These are phyloP conservation scores for Pichia sp. DNA, from an alignment of 1,139 yeast genomes.

Conservation along the genomic window DNA sequence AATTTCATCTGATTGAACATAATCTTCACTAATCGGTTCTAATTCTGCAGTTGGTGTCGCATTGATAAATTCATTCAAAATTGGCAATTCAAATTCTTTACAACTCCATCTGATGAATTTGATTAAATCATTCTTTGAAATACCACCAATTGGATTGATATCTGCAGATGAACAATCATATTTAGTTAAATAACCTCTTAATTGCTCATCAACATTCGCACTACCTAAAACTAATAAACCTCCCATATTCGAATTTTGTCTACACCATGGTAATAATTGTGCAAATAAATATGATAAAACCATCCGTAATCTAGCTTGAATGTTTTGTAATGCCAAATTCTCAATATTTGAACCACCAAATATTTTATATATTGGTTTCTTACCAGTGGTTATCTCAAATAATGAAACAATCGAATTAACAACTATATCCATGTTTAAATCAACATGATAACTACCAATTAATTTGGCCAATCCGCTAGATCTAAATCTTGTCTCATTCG, in stretches of 20 bases:
- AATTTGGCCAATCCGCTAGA: slow-evolving; percentile 70
- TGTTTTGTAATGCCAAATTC: slow-evolving; percentile 88
- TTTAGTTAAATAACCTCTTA: slow-evolving; percentile 91
- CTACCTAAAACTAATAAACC: slow-evolving; percentile 88
- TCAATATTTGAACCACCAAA: slow-evolving; percentile 92
- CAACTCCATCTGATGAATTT: slow-evolving; percentile 78
- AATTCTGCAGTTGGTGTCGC: slow-evolving; percentile 98
- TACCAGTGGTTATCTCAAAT: slow-evolving; percentile 87
- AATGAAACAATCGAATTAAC: slow-evolving; percentile 68
- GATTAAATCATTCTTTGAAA: slow-evolving; percentile 87
- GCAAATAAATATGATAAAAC: slow-evolving; percentile 90
- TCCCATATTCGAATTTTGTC: slow-evolving; percentile 57
- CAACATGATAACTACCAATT: slow-evolving; percentile 86
- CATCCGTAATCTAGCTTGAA: slow-evolving; percentile 94
- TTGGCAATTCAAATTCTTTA: slow-evolving; percentile 62
- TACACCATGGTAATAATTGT: slow-evolving; percentile 89
- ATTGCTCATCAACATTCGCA: slow-evolving; percentile 96
- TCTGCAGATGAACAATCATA: slow-evolving; percentile 97
- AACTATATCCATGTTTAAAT: slow-evolving; percentile 81
- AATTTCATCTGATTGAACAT: slow-evolving; percentile 91
- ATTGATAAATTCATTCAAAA: slow-evolving; percentile 65
- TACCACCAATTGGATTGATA: slow-evolving; percentile 95
- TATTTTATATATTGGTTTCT: slow-evolving; percentile 76
- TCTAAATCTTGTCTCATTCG: slow-evolving; percentile 74
- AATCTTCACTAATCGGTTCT: slow-evolving; percentile 87